These are phyloP conservation scores for Penicillium psychrosexuale DNA, from an alignment of 2,329 filamentous ascomycete genomes.

Conservation along the genomic window DNA sequence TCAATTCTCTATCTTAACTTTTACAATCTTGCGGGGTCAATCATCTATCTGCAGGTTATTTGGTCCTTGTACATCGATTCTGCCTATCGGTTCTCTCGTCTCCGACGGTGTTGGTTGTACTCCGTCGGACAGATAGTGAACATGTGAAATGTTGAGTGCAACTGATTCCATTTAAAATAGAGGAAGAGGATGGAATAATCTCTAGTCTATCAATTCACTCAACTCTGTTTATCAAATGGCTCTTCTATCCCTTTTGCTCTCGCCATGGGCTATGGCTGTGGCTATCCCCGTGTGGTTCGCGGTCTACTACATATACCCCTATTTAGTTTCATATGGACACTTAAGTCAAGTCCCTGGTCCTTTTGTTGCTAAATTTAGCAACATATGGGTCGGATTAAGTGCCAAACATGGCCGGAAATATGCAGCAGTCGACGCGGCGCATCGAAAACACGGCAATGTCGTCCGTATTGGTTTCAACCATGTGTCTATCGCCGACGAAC, in stretches of 20 bases:
- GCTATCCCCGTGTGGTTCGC: constrained; percentile 10
- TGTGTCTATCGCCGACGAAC: constrained; percentile 24
- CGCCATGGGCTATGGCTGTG: constrained; percentile 9
- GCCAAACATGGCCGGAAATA: constrained; percentile 19
- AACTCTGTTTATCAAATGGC: constrained; percentile 7
- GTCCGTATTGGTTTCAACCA: constrained; percentile 25
- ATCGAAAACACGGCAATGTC: constrained; percentile 30
- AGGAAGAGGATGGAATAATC: background rate
- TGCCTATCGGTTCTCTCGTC: background rate
- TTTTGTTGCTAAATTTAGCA: constrained; percentile 20
- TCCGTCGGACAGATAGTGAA: constrained; percentile 2
- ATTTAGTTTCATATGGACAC: constrained; percentile 13
- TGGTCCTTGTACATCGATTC: background rate
- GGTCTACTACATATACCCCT: constrained; percentile 19
- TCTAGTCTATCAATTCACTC: background rate
- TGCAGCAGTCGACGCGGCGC: constrained; percentile 42
- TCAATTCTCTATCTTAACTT: background rate
- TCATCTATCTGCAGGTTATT: background rate
- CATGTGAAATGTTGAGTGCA: background rate
- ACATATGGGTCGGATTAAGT: constrained; percentile 20
- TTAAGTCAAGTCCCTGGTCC: constrained; percentile 17
- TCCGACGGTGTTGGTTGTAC: constrained; percentile 4
- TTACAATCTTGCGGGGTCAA: background rate
- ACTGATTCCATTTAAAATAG: background rate
- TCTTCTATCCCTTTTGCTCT: constrained; percentile 10